These are phyloP conservation scores for Ustilago crameri DNA, from an alignment of 1,284 basidiomycete genomes.

Conservation along the genomic window DNA sequence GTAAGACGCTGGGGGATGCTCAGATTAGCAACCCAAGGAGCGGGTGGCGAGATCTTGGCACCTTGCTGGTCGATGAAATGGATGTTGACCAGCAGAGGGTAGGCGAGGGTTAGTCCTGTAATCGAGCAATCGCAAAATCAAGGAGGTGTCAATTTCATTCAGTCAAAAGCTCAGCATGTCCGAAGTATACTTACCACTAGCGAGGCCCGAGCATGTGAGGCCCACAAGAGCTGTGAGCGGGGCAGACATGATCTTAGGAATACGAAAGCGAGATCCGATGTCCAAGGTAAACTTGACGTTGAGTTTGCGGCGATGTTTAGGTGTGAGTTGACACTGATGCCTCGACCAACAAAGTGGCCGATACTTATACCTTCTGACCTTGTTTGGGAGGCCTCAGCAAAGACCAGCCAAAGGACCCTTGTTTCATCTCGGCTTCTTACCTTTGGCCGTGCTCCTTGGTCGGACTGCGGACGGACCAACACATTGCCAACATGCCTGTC, in stretches of 20 bases:
- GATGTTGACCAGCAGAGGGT: constrained; percentile 31
- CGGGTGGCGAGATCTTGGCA: constrained; percentile 22
- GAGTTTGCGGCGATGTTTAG: no score
- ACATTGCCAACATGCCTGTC: no score
- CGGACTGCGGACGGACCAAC: no score
- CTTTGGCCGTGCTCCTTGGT: no score
- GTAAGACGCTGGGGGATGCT: constrained; percentile 35
- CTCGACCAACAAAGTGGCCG: no score
- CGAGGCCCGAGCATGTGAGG: constrained; percentile 30
- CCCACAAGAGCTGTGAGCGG: constrained; percentile 27
- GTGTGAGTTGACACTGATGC: no score
- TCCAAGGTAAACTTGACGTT: no score
- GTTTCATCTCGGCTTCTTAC: no score
- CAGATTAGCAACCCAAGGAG: constrained; percentile 26
- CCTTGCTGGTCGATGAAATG: constrained; percentile 37
- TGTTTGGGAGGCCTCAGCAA: no score
- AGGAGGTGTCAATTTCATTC: neutral
- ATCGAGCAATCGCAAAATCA: neutral
- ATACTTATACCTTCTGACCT: no score
- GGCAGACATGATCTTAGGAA: neutral
- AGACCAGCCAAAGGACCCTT: no score
- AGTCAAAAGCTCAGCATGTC: neutral
- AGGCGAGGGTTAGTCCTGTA: constrained; percentile 26
- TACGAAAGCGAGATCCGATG: neutral
- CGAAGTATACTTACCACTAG: constrained; percentile 17